phyloP scores from a whole-genome alignment of 164 flowering plant genomes.

The Stephania cephalantha region DNA sequence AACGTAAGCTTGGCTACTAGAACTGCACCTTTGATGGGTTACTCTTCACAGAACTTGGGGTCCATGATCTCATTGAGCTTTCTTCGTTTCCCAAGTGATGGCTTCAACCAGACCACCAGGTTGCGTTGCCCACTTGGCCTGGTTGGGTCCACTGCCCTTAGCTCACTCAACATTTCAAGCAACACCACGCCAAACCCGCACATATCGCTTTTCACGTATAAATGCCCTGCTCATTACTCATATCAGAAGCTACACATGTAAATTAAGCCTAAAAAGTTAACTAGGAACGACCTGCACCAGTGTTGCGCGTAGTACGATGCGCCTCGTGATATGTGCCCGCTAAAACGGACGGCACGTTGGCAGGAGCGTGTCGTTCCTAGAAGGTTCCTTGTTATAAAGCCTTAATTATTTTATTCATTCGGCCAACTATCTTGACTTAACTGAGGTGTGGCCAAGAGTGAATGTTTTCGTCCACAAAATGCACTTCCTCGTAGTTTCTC shows the following conservation, averaged over 20 bases:
- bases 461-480: no score
- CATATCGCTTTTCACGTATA: slow-evolving; percentile 84
- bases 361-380: no score
- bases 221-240: slow-evolving; percentile 73
- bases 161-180: slow-evolving; percentile 67
- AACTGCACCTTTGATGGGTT: slow-evolving; percentile 44
- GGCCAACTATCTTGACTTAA: neutral
- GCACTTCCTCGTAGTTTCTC: no score
- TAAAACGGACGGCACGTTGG: no score
- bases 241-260: no score
- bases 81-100: slow-evolving; percentile 37
- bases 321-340: no score
- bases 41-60: slow-evolving; percentile 47
- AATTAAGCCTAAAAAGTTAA: no score
- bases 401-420: no score
- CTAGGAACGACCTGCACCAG: no score
- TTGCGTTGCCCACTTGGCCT: slow-evolving; percentile 60
- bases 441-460: no score
- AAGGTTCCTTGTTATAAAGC: no score
- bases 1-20: slow-evolving; percentile 56
- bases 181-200: slow-evolving; percentile 86
- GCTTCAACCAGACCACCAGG: slow-evolving; percentile 75
- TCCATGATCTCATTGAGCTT: slow-evolving; percentile 58
- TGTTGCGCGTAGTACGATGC: no score
- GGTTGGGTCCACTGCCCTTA: slow-evolving; percentile 57